These are phyloP conservation scores for Fusarium bactridioides DNA, from an alignment of 2,329 filamentous ascomycete species.

Conservation along the genomic window DNA sequence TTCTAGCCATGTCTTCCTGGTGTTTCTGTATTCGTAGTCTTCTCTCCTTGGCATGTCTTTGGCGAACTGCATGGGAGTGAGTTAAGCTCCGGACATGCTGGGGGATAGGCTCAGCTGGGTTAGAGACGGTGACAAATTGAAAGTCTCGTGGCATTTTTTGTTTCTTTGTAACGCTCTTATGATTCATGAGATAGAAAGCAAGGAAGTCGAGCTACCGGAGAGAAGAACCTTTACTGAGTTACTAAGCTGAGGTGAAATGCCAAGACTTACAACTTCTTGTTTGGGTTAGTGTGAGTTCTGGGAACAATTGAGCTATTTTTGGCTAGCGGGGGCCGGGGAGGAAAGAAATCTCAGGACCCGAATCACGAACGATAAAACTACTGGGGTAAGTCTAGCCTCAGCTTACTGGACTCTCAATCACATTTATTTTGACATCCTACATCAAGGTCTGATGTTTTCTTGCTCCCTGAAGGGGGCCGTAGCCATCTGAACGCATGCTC, in stretches of 20 bases:
- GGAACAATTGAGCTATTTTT: not conserved
- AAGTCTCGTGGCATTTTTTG: not conserved
- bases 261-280: not conserved
- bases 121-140: conserved; percentile 2
- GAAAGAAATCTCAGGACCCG: not conserved
- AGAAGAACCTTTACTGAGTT: not conserved
- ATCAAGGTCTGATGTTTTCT: no score
- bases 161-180: not conserved
- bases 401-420: accelerated
- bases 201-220: not conserved
- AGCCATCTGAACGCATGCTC: not conserved
- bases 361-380: no score
- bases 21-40: not conserved
- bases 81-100: not conserved
- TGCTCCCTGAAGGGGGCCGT: not conserved
- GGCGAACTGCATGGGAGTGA: not conserved
- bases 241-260: not conserved
- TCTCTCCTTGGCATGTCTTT: conserved; percentile 15
- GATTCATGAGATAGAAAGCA: not conserved
- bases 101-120: not conserved
- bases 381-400: accelerated
- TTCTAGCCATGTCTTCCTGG: not conserved
- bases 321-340: accelerated
- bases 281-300: not conserved
- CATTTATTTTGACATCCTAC: no score